Conservation (phyloP, 2,329 filamentous ascomycete genomes). For the Tolypocladium ophioglossoides region DNA sequence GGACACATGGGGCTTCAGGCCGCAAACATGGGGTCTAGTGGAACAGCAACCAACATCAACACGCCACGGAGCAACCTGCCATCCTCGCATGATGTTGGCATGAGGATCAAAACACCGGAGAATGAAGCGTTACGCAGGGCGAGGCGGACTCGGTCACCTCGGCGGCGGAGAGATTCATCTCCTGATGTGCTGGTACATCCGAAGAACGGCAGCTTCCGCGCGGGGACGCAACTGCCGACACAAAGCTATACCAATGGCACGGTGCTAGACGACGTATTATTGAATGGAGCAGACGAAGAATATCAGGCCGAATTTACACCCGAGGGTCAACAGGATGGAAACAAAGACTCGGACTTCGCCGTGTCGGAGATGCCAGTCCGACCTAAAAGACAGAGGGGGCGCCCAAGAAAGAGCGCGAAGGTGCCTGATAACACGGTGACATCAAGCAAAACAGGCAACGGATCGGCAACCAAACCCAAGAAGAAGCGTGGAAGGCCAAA, state of each 20-base stretch:
- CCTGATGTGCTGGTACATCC: constrained; percentile 7
- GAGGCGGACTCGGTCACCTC: neutral
- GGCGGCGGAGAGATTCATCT: constrained; percentile 5
- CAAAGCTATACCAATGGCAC: neutral
- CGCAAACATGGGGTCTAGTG: constrained; percentile 16
- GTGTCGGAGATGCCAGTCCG: constrained; percentile 7
- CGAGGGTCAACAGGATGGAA: constrained; percentile 1
- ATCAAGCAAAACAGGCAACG: constrained; percentile 2
- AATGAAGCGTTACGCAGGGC: constrained; percentile 1
- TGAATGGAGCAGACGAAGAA: neutral
- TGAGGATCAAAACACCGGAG: constrained; percentile 7
- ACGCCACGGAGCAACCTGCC: constrained; percentile 17
- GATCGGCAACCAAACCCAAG: constrained; percentile 7
- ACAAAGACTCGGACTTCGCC: constrained; percentile 6
- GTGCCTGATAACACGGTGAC: constrained; percentile 4
- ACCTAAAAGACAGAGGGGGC: constrained; percentile 19
- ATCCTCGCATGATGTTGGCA: constrained; percentile 16
- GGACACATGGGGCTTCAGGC: neutral
- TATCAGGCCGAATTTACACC: neutral
- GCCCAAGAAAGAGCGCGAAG: constrained; percentile 18
- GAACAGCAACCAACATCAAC: constrained; percentile 24
- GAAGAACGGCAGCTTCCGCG: neutral
- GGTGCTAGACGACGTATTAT: neutral
- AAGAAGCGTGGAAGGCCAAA: constrained; percentile 32
- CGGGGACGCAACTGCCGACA: neutral